phyloP scores from a whole-genome alignment of 1,284 basidiomycete genomes.

The Rhodotorula mucilaginosa region DNA sequence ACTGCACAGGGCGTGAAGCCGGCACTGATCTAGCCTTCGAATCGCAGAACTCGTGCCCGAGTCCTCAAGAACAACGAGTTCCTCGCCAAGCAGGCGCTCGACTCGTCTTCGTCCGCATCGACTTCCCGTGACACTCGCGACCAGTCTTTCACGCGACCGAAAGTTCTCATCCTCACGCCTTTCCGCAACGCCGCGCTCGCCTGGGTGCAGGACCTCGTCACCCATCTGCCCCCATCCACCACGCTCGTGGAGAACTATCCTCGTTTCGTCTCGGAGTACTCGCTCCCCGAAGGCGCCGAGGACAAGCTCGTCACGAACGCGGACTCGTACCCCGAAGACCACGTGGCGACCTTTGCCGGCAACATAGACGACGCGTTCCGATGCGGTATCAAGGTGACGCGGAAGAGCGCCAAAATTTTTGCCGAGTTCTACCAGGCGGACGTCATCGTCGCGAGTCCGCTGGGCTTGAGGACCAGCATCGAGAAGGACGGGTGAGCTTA shows the following conservation, averaged over 20 bases:
- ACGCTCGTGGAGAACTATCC: slow-evolving; percentile 75
- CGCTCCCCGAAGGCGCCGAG: slow-evolving; percentile 69
- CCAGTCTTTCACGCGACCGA: slow-evolving; percentile 96
- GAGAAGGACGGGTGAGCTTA: slow-evolving; percentile 69
- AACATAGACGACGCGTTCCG: slow-evolving; percentile 96
- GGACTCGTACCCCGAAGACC: slow-evolving; percentile 80
- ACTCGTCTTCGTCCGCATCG: slow-evolving; percentile 50
- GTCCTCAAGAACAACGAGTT: slow-evolving; percentile 94
- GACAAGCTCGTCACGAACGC: slow-evolving; percentile 70
- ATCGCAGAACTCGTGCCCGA: slow-evolving; percentile 74
- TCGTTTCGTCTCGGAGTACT: slow-evolving; percentile 79
- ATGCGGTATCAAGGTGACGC: slow-evolving; percentile 86
- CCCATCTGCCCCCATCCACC: slow-evolving; percentile 59
- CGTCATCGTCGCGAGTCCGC: slow-evolving; percentile 85
- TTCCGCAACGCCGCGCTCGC: slow-evolving; percentile 83
- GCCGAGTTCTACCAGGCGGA: slow-evolving; percentile 88
- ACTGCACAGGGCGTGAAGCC: background rate
- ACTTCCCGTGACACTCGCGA: slow-evolving; percentile 62
- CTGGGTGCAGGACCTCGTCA: slow-evolving; percentile 63
- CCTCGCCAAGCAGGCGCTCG: slow-evolving; percentile 65
- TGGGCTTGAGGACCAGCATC: slow-evolving; percentile 85
- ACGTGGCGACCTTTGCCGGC: slow-evolving; percentile 91
- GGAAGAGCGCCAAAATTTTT: slow-evolving; percentile 83
- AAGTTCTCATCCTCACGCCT: slow-evolving; percentile 84
- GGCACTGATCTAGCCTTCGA: background rate